Percentiles rank a stretch among this genome's conserved stretches.
phyloP scores from a whole-genome alignment of 208 protist species.

The Crithidia thermophila region DNA sequence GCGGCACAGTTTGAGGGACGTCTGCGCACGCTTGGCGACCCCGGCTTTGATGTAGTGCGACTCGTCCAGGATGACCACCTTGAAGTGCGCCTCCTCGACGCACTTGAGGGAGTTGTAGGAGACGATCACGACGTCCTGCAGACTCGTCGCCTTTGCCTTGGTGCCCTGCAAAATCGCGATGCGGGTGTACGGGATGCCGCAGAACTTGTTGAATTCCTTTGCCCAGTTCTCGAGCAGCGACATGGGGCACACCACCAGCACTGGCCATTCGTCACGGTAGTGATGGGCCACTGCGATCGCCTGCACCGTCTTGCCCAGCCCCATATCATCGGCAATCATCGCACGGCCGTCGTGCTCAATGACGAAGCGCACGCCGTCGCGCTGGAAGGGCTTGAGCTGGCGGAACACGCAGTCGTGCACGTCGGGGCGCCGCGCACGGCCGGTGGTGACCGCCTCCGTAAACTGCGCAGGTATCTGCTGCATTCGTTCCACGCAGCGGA shows the following conservation, averaged over 20 bases:
- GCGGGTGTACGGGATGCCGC: conserved; percentile 70
- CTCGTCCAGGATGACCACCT: conserved; percentile 95
- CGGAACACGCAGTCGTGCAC: conserved; percentile 64
- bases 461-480: conserved; percentile 41
- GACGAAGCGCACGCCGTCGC: conserved; percentile 79
- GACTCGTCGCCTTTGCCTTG: conserved; percentile 40
- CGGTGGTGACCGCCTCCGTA: conserved; percentile 37
- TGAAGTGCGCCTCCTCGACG: conserved; percentile 68
- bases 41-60: conserved; percentile 95
- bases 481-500: conserved; percentile 58
- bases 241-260: conserved; percentile 93
- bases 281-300: conserved; percentile 92
- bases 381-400: conserved; percentile 83
- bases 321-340: conserved; percentile 97
- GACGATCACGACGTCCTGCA: conserved; percentile 81
- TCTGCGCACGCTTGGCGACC: conserved; percentile 79
- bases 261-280: conserved; percentile 95
- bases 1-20: conserved; percentile 81
- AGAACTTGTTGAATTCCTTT: conserved; percentile 91
- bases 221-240: conserved; percentile 93
- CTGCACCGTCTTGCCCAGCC: conserved; percentile 97
- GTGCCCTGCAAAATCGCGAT: conserved; percentile 71
- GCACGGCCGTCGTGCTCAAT: conserved; percentile 77
- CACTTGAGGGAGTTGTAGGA: conserved; percentile 83
- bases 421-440: conserved; percentile 38